Base-by-base conservation (phyloP, 2,329 filamentous ascomycete genomes). In the Neodidymelliopsis sp. region DNA sequence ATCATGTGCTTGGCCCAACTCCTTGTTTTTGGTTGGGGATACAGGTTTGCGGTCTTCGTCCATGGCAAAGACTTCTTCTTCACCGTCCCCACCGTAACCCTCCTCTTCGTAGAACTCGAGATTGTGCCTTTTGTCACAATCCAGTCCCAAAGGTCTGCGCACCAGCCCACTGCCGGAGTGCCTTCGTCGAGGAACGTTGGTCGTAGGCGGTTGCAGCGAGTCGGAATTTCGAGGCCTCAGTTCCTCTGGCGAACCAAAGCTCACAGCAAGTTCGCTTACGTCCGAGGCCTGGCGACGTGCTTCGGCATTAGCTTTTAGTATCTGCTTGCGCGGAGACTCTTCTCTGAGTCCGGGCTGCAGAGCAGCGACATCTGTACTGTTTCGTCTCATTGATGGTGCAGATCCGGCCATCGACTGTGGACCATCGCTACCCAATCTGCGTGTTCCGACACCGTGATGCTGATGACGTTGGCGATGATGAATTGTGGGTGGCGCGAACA, bases 101-200 rank as follows among this genome's bases (percentile, higher is more conserved):
- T 93, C 90, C 60, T 96, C 90, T 65, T 96, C 91, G 63, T 95
- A 90, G 61, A 92, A 96, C 69, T 96, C 87, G n/a, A 97, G 79
- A 55, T 89, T 83, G n/a, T 90, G 88, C 41, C 88, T 80, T 8
- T 83, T 80, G 18, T 66, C 73, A 10, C 81, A 82, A 35, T 82
- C 79, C 6, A 96, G 87, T 55, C 91, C 89, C 46, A 83, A 78
- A 7, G 75, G 72, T 18, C 90, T 88, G 64, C 89, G 87, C 49
- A 89, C 85, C 19, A 97, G 80, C 4, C 91, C 91, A 57, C 90
- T 90, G 37, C 91, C 92, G 5, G 91, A 97, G 71, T 95, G 94
- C 18, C 93, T 86, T 51, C 92, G 84, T 67, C 81, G 73, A 43
- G 74, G 74, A 7, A 64, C 18, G 23, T 52, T 55, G 6, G 54